These are phyloP conservation scores for Dichotomocladium elegans DNA, from an alignment of 371 early-diverging fungal species.

Conservation along the genomic window DNA sequence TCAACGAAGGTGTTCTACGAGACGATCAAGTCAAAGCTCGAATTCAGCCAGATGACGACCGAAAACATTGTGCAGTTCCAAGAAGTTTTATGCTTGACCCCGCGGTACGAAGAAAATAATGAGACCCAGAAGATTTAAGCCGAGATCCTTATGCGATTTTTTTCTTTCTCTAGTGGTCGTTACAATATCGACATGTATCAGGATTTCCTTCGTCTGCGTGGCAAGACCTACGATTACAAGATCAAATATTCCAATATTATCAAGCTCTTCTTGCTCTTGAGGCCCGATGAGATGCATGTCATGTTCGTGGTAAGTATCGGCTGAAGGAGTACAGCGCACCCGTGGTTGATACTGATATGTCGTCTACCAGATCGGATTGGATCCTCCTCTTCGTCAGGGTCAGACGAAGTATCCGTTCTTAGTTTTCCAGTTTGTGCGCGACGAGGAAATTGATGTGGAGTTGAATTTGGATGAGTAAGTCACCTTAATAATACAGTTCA, in stretches of 20 bases:
- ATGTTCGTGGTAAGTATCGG: conserved; percentile 67
- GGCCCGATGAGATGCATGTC: conserved; percentile 91
- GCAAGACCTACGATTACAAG: conserved; percentile 98
- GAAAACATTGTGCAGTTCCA: conserved; percentile 89
- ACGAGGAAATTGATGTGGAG: conserved; percentile 85
- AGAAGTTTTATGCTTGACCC: conserved; percentile 88
- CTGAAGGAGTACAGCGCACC: neutral
- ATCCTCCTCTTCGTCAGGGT: conserved; percentile 98
- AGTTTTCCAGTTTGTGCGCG: conserved; percentile 93
- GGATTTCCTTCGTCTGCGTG: conserved; percentile 90
- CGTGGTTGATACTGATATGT: neutral
- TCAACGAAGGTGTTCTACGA: conserved; percentile 74
- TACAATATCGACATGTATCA: conserved; percentile 94
- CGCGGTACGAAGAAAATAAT: conserved; percentile 71
- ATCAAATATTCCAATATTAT: conserved; percentile 84
- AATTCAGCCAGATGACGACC: conserved; percentile 81
- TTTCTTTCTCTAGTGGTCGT: conserved; percentile 68
- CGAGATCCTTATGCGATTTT: too few relatives aligned
- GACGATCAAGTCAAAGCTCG: conserved; percentile 87
- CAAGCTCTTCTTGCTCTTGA: conserved; percentile 84
- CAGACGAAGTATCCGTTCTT: conserved; percentile 98
- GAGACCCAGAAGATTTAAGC: too few relatives aligned
- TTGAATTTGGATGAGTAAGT: conserved; percentile 77
- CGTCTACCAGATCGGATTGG: conserved; percentile 71
- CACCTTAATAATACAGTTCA: neutral